Conservation (phyloP, 441 rosid genomes). For the Mallotus repandus region DNA sequence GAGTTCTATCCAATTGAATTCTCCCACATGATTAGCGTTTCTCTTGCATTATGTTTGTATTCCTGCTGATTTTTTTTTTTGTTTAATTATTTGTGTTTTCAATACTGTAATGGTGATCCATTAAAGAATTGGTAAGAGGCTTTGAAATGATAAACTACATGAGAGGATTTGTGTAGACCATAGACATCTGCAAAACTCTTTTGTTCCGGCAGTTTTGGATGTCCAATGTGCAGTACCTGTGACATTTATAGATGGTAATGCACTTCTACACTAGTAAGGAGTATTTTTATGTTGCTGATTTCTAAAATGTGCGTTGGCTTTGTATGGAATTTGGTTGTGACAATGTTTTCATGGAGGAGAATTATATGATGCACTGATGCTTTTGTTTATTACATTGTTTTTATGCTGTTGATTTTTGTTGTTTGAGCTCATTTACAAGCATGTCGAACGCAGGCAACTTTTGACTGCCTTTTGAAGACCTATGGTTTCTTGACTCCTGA, state of each 20-base stretch:
- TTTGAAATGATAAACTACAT: too few relatives aligned
- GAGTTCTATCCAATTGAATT: too few relatives aligned
- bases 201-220: too few relatives aligned
- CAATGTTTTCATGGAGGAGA: background rate
- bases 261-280: background rate
- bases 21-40: too few relatives aligned
- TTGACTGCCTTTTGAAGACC: conserved; percentile 56
- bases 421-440: background rate
- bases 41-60: too few relatives aligned
- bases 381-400: background rate
- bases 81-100: too few relatives aligned
- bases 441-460: conserved; percentile 48
- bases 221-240: background rate
- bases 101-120: too few relatives aligned
- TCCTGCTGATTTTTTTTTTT: too few relatives aligned
- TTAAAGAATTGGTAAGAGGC: too few relatives aligned
- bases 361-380: background rate
- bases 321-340: background rate
- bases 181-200: too few relatives aligned
- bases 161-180: too few relatives aligned
- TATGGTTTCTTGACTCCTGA: conserved; percentile 70
- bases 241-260: background rate
- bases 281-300: too few relatives aligned
- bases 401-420: background rate
- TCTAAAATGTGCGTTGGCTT: background rate